Evolutionary conservation across 2,329 filamentous ascomycete genomes (phyloP).

Genomic region (Aspergillus arachidicola): DNA sequence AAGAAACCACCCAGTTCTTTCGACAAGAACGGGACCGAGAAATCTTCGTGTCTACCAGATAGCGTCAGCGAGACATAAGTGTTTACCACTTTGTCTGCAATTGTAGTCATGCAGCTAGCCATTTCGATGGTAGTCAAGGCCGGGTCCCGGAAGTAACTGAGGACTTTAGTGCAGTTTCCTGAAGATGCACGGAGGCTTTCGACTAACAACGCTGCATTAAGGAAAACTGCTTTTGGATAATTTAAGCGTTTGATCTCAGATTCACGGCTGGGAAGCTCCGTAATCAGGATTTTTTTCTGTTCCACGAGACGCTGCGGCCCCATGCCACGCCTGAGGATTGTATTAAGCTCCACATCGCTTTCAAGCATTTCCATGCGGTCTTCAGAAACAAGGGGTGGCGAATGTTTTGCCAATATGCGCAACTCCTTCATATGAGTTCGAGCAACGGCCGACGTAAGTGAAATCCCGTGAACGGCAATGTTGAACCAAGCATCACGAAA

Average conservation of each 20-base stretch:
- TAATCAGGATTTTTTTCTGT: conserved; percentile 77
- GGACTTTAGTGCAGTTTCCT: conserved; percentile 85
- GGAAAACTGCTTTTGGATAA: conserved; percentile 88
- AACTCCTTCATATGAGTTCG: conserved; percentile 76
- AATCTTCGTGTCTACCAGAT: conserved; percentile 70
- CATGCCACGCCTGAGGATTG: conserved; percentile 83
- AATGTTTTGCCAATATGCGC: conserved; percentile 81
- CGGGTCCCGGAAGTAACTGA: conserved; percentile 94
- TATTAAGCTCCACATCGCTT: conserved; percentile 96
- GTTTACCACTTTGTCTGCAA: conserved; percentile 71
- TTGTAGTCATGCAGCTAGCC: conserved; percentile 64
- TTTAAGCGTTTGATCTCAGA: conserved; percentile 78
- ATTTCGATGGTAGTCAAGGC: conserved; percentile 68
- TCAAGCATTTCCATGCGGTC: conserved; percentile 87
- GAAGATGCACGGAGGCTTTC: conserved; percentile 84
- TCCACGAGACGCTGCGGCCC: conserved; percentile 69
- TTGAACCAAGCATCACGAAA: conserved; percentile 98
- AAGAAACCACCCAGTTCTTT: conserved; percentile 84
- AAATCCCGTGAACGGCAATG: conserved; percentile 90
- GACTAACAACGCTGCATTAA: conserved; percentile 86
- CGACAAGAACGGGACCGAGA: conserved; percentile 90
- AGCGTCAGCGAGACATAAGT: conserved; percentile 78
- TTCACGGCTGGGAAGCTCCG: conserved; percentile 74
- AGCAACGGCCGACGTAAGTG: conserved; percentile 70
- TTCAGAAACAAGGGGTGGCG: conserved; percentile 82